Evolutionary conservation across 2,329 filamentous ascomycete species (phyloP).

Genomic region (Myrmaecium sp.): DNA sequence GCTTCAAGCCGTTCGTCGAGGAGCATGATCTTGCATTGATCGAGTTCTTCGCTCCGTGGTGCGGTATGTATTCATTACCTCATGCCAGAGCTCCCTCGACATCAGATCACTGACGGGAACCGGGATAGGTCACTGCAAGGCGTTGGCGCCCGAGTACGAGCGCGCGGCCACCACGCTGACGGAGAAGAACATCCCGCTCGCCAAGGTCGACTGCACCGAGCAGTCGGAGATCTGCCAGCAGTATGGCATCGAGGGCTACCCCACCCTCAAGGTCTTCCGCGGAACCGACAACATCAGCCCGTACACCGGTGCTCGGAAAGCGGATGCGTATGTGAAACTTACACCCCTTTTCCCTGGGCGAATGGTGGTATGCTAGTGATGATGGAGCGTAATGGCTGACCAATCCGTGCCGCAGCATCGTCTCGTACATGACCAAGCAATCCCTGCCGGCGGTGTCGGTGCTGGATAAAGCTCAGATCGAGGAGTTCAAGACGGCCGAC

Average conservation of each 20-base stretch:
- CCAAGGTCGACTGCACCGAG: slow-evolving; percentile 89
- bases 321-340: slow-evolving; percentile 38
- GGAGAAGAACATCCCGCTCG: slow-evolving; percentile 73
- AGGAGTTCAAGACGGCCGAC: slow-evolving; percentile 95
- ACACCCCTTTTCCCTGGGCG: background rate
- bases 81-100: no score
- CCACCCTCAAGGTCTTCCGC: slow-evolving; percentile 97
- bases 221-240: slow-evolving; percentile 81
- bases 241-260: slow-evolving; percentile 91
- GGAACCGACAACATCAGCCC: slow-evolving; percentile 64
- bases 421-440: slow-evolving; percentile 96
- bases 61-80: no score
- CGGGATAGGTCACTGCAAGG: slow-evolving; percentile 99
- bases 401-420: slow-evolving; percentile 32
- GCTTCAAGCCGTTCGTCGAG: slow-evolving; percentile 74
- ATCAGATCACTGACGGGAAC: background rate
- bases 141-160: slow-evolving; percentile 84
- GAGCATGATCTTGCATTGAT: slow-evolving; percentile 78
- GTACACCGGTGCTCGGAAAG: slow-evolving; percentile 82
- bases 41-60: slow-evolving; percentile 97
- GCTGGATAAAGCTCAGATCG: slow-evolving; percentile 64
- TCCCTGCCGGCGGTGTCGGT: slow-evolving; percentile 79
- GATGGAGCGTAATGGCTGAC: slow-evolving; percentile 5
- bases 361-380: background rate
- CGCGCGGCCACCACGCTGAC: slow-evolving; percentile 69